Evolutionary conservation across 2,329 filamentous ascomycete genomes (phyloP), one percentile per base, ranked within the genome.

Genomic region (Ophiocordyceps unilateralis): DNA sequence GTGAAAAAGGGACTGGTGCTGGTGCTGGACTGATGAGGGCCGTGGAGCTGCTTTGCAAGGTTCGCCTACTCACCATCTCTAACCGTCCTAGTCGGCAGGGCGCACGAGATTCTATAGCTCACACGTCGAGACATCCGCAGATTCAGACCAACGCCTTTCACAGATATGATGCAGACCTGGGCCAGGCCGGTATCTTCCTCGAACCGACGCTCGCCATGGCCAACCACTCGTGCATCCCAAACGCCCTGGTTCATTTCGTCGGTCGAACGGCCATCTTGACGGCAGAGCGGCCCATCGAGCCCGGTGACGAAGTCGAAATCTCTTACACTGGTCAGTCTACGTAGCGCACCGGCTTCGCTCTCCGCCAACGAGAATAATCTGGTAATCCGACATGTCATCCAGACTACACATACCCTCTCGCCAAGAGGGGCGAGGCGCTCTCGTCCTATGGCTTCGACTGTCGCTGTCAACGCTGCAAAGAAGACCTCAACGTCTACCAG

Each of bases 141-240:
- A 67, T 78, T 45, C 66, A 75, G 53, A 74, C 74, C 32, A 81
- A 81, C 56, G 66, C 73, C 4, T 80, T 80, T 53, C 72, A 74
- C 50, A 62, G 71, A 42, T 62, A 63, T 22, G 72, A 78, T 42
- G 55, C 59, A 2, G 72, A 78, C 49, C 55, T 69, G 8, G 69
- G 64, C 1, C 62, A 69, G 43, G 62, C 67, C 1, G 74, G 73
- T 21, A 60, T 76, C 24, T 78, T 74, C 47, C 58, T 79, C 32
- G 70, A 77, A 47, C 63, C 70, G 1, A 64, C 56, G 4, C 59
- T 77, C 37, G 70, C 74, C 45, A 75, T 78, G 67, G 65, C 67
- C 20, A 80, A 81, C 48, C 76, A 81, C 53, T 75, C 74, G 0
- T 81, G 76, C 48, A 54, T 68, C 2, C 76, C 76, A 4, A 79